Conservation (phyloP, 495 filamentous ascomycete species). For the Penicillium nucicola region DNA sequence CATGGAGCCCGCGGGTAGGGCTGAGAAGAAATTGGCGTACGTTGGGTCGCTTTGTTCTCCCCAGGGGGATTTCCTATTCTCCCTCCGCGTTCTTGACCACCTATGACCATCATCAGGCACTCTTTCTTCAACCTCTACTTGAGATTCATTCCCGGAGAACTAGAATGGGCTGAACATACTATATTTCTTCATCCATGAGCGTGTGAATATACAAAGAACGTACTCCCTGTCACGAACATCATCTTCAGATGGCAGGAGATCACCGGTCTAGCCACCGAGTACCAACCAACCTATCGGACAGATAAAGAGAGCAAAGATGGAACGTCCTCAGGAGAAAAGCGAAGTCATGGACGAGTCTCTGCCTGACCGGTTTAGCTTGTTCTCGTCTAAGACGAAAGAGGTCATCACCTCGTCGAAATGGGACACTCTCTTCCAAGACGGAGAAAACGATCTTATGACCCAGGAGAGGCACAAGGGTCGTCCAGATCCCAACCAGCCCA, state of each 20-base stretch:
- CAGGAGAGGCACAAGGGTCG: constrained; percentile 51
- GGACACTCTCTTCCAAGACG: constrained; percentile 71
- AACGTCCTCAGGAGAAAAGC: not conserved
- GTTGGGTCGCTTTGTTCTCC: not conserved
- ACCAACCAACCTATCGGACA: too few relatives aligned
- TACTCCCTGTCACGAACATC: not conserved
- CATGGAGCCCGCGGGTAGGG: constrained; percentile 1
- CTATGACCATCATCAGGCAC: not conserved
- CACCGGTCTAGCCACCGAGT: not conserved
- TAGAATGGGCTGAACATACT: constrained; percentile 4
- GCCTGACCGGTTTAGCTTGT: constrained; percentile 74
- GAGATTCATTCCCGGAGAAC: not conserved
- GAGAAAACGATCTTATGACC: constrained; percentile 69
- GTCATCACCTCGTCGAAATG: constrained; percentile 73
- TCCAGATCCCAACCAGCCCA: constrained; percentile 35
- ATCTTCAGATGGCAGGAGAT: constrained; percentile 1
- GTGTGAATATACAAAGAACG: not conserved
- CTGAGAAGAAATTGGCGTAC: not conserved
- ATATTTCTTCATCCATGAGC: not conserved
- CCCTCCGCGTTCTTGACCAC: not conserved
- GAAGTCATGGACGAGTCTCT: not conserved
- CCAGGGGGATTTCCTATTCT: not conserved
- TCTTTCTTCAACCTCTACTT: not conserved
- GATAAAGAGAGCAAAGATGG: not conserved
- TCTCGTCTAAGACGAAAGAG: constrained; percentile 77